These are phyloP conservation scores for Phytophthora hibernalis DNA, from an alignment of 352 stramenopile species.

Conservation along the genomic window DNA sequence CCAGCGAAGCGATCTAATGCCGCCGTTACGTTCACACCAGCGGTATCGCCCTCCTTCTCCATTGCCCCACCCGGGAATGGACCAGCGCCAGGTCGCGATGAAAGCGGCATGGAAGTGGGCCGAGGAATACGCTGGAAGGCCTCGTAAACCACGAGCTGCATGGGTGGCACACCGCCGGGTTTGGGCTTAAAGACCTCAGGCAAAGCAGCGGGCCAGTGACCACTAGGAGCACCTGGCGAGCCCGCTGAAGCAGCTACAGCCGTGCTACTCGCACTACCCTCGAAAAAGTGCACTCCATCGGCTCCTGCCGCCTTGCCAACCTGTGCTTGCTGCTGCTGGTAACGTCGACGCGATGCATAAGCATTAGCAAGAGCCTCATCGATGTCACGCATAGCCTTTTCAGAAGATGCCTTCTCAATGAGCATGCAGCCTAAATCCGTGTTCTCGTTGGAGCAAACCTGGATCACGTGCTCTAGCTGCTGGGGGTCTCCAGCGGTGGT, in stretches of 20 bases:
- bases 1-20: conserved; percentile 85
- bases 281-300: conserved; percentile 79
- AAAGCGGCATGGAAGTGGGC: conserved; percentile 89
- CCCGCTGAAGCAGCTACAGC: conserved; percentile 36
- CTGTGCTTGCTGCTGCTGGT: conserved; percentile 85
- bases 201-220: conserved; percentile 77
- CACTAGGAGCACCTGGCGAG: conserved; percentile 47
- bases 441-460: conserved; percentile 98
- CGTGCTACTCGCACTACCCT: conserved; percentile 55
- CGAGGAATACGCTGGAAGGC: conserved; percentile 96
- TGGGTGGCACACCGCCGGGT: conserved; percentile 88
- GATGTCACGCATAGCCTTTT: conserved; percentile 98
- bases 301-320: conserved; percentile 73
- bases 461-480: conserved; percentile 97
- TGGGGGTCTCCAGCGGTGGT: conserved; percentile 86
- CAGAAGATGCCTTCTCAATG: conserved; percentile 99
- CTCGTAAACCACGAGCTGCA: conserved; percentile 98
- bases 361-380: conserved; percentile 94
- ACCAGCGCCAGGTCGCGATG: conserved; percentile 50
- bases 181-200: conserved; percentile 96
- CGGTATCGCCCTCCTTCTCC: conserved; percentile 54
- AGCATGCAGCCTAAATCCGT: conserved; percentile 99
- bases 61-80: conserved; percentile 39
- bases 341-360: conserved; percentile 85
- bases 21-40: conserved; percentile 71